Conservation (phyloP, 345 rosid genomes). For the Hibiscus syriacus region DNA sequence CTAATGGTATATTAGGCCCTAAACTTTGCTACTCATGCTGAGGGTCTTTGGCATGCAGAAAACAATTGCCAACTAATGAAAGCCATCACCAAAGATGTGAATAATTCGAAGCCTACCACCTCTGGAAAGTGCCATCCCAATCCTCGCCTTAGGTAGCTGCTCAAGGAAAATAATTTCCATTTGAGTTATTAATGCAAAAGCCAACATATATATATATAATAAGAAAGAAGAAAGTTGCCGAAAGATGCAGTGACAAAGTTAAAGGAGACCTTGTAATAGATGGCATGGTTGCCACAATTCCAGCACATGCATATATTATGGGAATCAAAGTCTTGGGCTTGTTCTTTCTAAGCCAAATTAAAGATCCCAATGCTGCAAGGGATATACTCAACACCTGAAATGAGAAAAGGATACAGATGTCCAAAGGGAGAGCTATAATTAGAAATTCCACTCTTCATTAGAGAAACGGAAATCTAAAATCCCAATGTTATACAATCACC, state of each 20-base stretch:
- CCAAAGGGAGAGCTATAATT: not conserved
- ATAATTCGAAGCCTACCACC: slow-evolving; percentile 81
- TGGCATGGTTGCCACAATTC: slow-evolving; percentile 93
- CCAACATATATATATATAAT: not conserved
- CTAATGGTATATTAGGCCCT: no score
- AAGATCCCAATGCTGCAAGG: slow-evolving; percentile 86
- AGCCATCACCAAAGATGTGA: slow-evolving; percentile 73
- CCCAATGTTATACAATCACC: not conserved
- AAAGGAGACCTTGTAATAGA: slow-evolving; percentile 58
- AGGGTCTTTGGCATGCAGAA: slow-evolving; percentile 77
- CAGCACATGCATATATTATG: slow-evolving; percentile 76
- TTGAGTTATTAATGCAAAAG: not conserved
- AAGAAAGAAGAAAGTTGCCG: not conserved
- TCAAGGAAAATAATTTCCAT: not conserved
- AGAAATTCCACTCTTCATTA: not conserved
- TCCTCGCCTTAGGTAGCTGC: slow-evolving; percentile 75
- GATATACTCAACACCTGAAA: slow-evolving; percentile 79
- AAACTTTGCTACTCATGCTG: slow-evolving; percentile 34
- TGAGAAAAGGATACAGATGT: slow-evolving; percentile 6
- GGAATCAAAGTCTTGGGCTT: slow-evolving; percentile 87
- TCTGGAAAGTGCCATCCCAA: slow-evolving; percentile 87
- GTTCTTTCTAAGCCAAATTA: slow-evolving; percentile 96
- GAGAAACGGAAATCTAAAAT: not conserved
- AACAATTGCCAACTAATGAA: slow-evolving; percentile 88
- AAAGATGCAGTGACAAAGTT: not conserved